Base-by-base conservation (phyloP, 208 protist species). In the Trypanosoma conorhini region DNA sequence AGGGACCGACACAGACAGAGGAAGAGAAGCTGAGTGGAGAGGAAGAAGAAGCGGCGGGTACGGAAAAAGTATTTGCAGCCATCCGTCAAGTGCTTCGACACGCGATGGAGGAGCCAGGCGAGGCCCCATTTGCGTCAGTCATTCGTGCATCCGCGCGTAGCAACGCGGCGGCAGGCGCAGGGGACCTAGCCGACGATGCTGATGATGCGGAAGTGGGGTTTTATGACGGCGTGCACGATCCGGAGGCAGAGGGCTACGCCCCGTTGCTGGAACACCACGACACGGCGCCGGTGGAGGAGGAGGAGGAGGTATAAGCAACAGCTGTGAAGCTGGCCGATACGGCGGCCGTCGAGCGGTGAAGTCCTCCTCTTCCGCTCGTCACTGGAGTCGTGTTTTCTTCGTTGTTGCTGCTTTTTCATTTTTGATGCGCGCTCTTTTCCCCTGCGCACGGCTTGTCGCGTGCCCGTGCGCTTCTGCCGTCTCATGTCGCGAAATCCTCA, bases 61-160 rank as follows among this genome's bases (percentile, higher is more conserved):
- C n/a, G 5, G 62, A 52, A 24, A 30, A 33, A 3, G n/a, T 58
- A 13, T 24, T 71, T 54, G 42, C 61, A 3, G 44, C 28, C 35
- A 62, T 80, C 52, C 71, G 35, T 9, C 42, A 60, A 0, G 19
- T 86, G 33, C 55, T 85, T 21, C 62, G 77, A n/a, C 30, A 50
- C 4, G 74, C 80, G 54, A 31, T 91, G 22, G 54, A 60, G 0
- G 71, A 62, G 12, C 80, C 77, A 19, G 60, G 62, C 3, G 56
- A 74, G 3, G 68, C 82, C 26, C 63, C 87, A 0, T 67, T 81
- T 17, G 71, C 74, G 9, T 78, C 67, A 5, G 79, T 74, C 7
- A 81, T 77, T 59, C 58, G 59, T 48, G 21, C 19, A 9, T 22
- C 10, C 8, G 46, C 54, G 17, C 48, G 31, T 8, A 64, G 24